Evolutionary conservation across 352 stramenopile species (phyloP).

Genomic region (Phytophthora fragariaefolia): DNA sequence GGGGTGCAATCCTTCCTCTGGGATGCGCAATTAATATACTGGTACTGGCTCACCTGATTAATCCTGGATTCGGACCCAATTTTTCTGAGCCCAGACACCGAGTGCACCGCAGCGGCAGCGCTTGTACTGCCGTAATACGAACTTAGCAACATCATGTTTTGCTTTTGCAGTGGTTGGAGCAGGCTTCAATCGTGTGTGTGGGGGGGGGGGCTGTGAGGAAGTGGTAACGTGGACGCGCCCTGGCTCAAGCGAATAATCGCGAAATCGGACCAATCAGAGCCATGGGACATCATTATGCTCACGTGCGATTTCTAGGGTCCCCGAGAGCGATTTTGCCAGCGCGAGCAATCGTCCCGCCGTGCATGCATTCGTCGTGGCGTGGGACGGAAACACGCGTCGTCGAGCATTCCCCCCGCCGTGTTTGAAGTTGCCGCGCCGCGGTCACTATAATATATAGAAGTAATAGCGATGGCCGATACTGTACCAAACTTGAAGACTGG

Average conservation of each 20-base stretch:
- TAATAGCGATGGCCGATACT: too few relatives aligned
- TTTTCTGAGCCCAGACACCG: not conserved
- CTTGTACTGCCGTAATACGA: too few relatives aligned
- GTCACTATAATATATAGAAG: too few relatives aligned
- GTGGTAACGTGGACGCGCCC: not conserved
- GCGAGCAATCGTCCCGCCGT: not conserved
- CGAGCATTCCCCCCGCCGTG: slow-evolving; percentile 1
- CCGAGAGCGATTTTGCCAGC: not conserved
- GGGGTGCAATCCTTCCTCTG: not conserved
- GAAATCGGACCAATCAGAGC: slow-evolving; percentile 14
- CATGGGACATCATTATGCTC: slow-evolving; percentile 2
- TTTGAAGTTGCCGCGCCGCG: slow-evolving; percentile 5
- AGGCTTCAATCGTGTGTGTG: too few relatives aligned
- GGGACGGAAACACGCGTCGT: not conserved
- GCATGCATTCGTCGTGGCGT: not conserved
- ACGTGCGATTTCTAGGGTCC: not conserved
- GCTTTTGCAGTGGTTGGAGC: too few relatives aligned
- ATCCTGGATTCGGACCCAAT: not conserved
- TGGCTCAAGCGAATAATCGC: slow-evolving; percentile 27
- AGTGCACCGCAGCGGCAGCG: not conserved
- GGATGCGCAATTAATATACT: slow-evolving; percentile 27
- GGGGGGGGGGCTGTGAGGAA: not conserved
- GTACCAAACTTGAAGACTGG: too few relatives aligned
- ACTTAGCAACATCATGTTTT: not conserved
- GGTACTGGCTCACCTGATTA: slow-evolving; percentile 34